Conservation (phyloP, 176 grass and related monocot species). For the Typha latifolia region DNA sequence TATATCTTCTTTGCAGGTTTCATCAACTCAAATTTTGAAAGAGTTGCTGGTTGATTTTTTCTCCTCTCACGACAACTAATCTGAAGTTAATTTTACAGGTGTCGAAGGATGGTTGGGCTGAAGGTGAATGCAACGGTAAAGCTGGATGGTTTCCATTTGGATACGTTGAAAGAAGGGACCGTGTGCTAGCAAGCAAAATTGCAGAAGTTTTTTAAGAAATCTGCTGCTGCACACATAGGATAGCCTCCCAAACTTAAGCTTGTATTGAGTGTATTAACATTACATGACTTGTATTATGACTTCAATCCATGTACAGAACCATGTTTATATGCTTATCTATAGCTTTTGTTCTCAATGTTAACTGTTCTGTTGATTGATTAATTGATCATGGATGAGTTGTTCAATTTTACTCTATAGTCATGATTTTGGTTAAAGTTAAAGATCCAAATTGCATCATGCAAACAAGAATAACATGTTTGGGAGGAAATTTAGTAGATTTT, state of each 20-base stretch:
- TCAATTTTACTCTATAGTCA: too few relatives aligned
- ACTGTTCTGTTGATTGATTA: not conserved
- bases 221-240: not conserved
- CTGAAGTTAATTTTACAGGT: slow-evolving; percentile 31
- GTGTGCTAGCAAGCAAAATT: slow-evolving; percentile 78
- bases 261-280: not conserved
- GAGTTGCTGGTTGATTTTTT: not conserved
- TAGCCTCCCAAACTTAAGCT: not conserved
- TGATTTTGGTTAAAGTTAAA: too few relatives aligned
- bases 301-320: not conserved
- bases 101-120: slow-evolving; percentile 79
- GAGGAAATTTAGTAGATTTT: too few relatives aligned
- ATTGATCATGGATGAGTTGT: too few relatives aligned
- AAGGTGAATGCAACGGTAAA: slow-evolving; percentile 95
- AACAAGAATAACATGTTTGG: too few relatives aligned
- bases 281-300: not conserved
- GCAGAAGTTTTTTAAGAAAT: slow-evolving; percentile 63
- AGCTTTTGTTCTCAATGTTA: not conserved
- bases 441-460: too few relatives aligned
- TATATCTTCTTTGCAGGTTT: slow-evolving; percentile 8
- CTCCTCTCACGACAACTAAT: not conserved
- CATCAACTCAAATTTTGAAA: not conserved
- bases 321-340: not conserved
- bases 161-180: slow-evolving; percentile 62
- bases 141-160: slow-evolving; percentile 87